phyloP scores from a whole-genome alignment of 768 basidiomycete species.

The Tulasnella sp. region DNA sequence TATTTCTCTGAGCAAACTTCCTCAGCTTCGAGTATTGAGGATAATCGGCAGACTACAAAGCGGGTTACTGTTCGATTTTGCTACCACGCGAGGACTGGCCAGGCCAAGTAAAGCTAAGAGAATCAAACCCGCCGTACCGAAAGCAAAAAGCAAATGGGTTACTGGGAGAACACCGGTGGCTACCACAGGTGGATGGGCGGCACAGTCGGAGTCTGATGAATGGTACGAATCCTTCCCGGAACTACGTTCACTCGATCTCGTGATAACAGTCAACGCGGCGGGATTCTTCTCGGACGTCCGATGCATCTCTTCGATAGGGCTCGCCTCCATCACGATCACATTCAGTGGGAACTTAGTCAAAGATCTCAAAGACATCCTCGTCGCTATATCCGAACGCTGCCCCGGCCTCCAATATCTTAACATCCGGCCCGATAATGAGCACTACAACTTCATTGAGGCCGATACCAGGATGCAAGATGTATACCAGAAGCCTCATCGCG shows the following conservation, averaged over 20 bases:
- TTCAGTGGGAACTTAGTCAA: constrained; percentile 5
- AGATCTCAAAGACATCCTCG: neutral
- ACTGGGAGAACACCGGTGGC: no score
- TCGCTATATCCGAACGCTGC: neutral
- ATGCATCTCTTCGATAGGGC: neutral
- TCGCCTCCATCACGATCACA: constrained; percentile 4
- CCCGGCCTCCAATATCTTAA: neutral
- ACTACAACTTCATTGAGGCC: constrained; percentile 8
- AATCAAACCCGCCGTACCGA: no score
- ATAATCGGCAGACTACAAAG: no score
- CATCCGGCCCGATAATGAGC: neutral
- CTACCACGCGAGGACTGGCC: no score
- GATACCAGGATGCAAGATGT: constrained; percentile 10
- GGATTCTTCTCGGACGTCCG: neutral
- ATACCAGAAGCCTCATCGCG: constrained; percentile 13
- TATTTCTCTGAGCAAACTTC: no score
- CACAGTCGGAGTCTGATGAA: neutral
- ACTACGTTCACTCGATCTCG: neutral
- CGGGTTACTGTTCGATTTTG: no score
- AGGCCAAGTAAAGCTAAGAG: no score
- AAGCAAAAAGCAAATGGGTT: no score
- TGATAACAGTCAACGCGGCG: neutral
- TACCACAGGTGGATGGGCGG: no score
- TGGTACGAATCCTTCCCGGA: neutral
- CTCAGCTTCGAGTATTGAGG: no score